These are phyloP conservation scores for Aaosphaeria arxii DNA, from an alignment of 2,329 filamentous ascomycete genomes.

Conservation along the genomic window DNA sequence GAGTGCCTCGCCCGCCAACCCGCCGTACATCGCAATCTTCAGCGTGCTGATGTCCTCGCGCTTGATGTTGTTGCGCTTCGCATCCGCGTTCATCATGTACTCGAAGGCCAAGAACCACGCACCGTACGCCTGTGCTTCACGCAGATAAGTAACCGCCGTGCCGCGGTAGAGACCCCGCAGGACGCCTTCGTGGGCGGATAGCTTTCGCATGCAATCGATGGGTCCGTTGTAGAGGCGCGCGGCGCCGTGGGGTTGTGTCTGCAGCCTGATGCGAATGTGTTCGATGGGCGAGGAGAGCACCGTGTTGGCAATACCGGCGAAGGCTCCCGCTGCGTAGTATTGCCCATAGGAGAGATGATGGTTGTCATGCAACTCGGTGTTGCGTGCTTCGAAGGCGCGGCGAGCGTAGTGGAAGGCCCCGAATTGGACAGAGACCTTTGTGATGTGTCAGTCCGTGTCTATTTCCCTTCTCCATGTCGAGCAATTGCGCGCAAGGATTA, in stretches of 20 bases:
- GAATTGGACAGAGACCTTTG: constrained; percentile 83
- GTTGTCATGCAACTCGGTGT: constrained; percentile 46
- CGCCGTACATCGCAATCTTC: constrained; percentile 91
- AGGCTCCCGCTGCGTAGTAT: constrained; percentile 88
- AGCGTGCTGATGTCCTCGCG: constrained; percentile 75
- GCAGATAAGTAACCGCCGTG: constrained; percentile 76
- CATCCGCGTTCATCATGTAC: constrained; percentile 92
- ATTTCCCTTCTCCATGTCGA: not conserved
- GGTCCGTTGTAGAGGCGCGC: constrained; percentile 77
- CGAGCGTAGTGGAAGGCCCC: constrained; percentile 93
- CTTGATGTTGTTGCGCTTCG: constrained; percentile 69
- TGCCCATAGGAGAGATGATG: constrained; percentile 70
- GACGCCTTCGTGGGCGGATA: constrained; percentile 67
- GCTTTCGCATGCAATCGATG: constrained; percentile 84
- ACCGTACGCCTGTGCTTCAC: constrained; percentile 93
- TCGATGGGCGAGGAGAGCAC: constrained; percentile 89
- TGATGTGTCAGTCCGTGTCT: constrained; percentile 1
- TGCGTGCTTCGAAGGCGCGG: constrained; percentile 76
- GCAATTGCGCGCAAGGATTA: not conserved
- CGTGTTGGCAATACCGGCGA: constrained; percentile 88
- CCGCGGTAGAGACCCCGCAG: constrained; percentile 80
- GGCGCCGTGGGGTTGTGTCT: constrained; percentile 90
- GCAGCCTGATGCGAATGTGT: constrained; percentile 91
- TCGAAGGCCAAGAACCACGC: constrained; percentile 95
- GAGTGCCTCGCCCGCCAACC: constrained; percentile 86